These are phyloP conservation scores for Moniliella sp. DNA, from an alignment of 1,284 basidiomycete species.

Conservation along the genomic window DNA sequence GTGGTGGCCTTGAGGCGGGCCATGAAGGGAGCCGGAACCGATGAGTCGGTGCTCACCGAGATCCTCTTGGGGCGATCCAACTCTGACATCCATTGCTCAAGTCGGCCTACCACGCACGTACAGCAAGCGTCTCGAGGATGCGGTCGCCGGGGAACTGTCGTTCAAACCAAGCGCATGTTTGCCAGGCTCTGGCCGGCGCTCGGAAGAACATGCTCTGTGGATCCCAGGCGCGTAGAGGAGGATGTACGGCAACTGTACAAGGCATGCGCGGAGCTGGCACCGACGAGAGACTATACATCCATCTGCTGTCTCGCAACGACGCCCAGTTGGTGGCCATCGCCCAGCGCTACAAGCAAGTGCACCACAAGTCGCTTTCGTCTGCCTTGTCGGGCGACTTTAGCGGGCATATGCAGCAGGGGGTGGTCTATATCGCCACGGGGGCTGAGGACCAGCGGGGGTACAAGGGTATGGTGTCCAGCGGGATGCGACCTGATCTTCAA, in stretches of 20 bases:
- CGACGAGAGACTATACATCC: constrained; percentile 13
- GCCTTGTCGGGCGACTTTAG: constrained; percentile 25
- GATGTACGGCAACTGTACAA: constrained; percentile 9
- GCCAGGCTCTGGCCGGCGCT: constrained; percentile 22
- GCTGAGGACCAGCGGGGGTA: constrained; percentile 9
- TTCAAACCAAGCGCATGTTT: constrained; percentile 30
- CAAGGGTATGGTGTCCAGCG: constrained; percentile 18
- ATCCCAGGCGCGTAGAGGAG: no score
- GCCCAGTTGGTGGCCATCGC: constrained; percentile 24
- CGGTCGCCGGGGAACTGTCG: constrained; percentile 28
- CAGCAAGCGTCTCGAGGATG: constrained; percentile 19
- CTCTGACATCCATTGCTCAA: constrained; percentile 25
- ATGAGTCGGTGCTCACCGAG: constrained; percentile 30
- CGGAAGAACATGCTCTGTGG: no score
- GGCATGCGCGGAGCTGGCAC: constrained; percentile 13
- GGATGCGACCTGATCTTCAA: constrained; percentile 25
- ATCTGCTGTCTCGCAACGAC: constrained; percentile 23
- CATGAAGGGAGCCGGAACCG: constrained; percentile 25
- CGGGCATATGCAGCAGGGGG: constrained; percentile 25
- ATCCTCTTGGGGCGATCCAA: constrained; percentile 24
- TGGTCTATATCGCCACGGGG: constrained; percentile 25
- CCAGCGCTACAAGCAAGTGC: constrained; percentile 14
- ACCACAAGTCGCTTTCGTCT: constrained; percentile 10
- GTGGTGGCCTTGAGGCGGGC: constrained; percentile 25
- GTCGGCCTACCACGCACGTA: constrained; percentile 20